Conservation (phyloP, 148 eudicot genomes). For the Chenopodium quinoa region DNA sequence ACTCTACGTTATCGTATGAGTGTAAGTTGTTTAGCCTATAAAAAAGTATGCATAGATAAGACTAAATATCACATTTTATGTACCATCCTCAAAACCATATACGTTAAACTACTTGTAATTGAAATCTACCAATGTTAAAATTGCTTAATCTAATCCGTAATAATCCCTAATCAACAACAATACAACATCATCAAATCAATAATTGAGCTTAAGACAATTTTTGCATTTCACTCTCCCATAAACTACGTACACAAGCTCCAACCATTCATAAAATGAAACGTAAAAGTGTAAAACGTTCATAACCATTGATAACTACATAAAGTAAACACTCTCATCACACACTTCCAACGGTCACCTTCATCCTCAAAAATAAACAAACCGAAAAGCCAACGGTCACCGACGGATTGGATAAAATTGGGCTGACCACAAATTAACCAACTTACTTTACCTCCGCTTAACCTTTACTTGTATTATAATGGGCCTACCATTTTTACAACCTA, state of each 20-base stretch:
- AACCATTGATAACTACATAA: background rate
- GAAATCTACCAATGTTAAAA: too few species aligned
- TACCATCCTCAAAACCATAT: too few species aligned
- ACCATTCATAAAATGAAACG: background rate
- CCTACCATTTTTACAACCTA: slow-evolving; percentile 13
- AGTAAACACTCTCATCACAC: background rate
- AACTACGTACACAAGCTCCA: background rate
- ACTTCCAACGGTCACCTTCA: slow-evolving; percentile 21
- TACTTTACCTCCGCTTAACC: background rate
- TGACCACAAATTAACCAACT: background rate
- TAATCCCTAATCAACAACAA: background rate
- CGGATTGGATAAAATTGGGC: background rate
- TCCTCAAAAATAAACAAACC: background rate
- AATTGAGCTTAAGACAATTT: background rate
- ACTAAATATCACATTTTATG: too few species aligned
- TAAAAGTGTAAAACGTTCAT: background rate
- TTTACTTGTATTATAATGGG: background rate
- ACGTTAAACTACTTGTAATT: too few species aligned
- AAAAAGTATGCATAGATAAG: too few species aligned
- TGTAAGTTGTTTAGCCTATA: too few species aligned
- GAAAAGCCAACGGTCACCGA: slow-evolving; percentile 12
- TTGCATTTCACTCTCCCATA: background rate
- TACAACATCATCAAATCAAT: background rate
- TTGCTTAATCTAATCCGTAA: too few species aligned
- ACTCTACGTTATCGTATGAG: too few species aligned